Base-by-base conservation (phyloP, 495 filamentous ascomycete species). In the Recurvomyces mirabilis region DNA sequence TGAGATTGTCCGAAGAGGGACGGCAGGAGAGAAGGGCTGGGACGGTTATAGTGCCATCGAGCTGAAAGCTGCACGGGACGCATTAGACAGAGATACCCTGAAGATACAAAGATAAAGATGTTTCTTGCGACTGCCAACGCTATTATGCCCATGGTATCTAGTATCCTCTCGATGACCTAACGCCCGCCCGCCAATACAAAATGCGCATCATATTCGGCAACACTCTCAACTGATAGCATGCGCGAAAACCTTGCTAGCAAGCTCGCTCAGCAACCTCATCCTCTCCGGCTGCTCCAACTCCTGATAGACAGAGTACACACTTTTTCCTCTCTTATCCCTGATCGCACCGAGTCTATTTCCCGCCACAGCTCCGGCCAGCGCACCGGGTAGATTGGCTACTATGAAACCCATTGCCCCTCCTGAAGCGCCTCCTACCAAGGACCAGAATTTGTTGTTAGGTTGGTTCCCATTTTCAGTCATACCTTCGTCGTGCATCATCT, bases 401-500 rank as follows among this genome's bases (percentile, higher is more conserved):
- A 98, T 98, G 54, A 94, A 98, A 0, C 91, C 91, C 61, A 98
- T 72, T 5, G 86, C 85, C 34, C 82, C 87, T 18, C 91, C 91
- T 57, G 84, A 89, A 9, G 93, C 50, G 2, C 85, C 87, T 11
- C 91, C 91, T 9, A 95, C 63, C 25, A 94, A 53, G 20, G 78
- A 71, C 89, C 91, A 98, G 59, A 96, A 87, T 47, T 78, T 80
- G 17, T 75, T 70, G 1, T 78, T 87, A 14, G 81, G 79, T 18
- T 56, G 51, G 13, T 65, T 61, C 12, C 63, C 55, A 14, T 67
- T 62, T 15, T 74, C 71, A 0, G 81, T 80, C 62, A 96, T 72
- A 0, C 89, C 91, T 59, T 95, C 82, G 53, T 98, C 91, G 25
- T 82, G 75, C 62, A 96, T 64, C 91, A 98, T 98, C 71, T 98